A percentile compares a stretch with the other conserved stretches of the same genome.
These are phyloP conservation scores for Alloascoidea africana DNA, from an alignment of 805 yeast species.

Conservation along the genomic window DNA sequence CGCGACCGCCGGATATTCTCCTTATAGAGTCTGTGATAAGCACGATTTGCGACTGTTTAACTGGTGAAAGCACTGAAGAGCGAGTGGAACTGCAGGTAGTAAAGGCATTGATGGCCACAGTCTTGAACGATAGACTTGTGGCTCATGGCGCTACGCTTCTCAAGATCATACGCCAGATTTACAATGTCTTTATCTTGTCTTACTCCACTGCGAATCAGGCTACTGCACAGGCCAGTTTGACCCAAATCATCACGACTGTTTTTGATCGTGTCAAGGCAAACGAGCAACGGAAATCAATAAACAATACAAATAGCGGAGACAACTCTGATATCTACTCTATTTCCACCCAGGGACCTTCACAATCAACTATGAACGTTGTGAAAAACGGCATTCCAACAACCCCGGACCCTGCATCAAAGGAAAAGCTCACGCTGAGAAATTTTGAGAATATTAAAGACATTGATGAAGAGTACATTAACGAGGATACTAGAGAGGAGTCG, in stretches of 20 bases:
- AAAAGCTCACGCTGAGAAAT: slow-evolving; percentile 15
- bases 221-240: slow-evolving; percentile 87
- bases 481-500: slow-evolving; percentile 10
- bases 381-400: neutral
- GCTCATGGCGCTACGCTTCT: slow-evolving; percentile 83
- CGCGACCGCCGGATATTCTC: slow-evolving; percentile 37
- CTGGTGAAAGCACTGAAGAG: slow-evolving; percentile 86
- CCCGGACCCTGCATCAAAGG: slow-evolving; percentile 2
- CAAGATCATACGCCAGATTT: slow-evolving; percentile 85
- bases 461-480: slow-evolving; percentile 13
- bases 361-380: slow-evolving; percentile 3
- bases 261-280: slow-evolving; percentile 53
- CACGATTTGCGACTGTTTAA: slow-evolving; percentile 72
- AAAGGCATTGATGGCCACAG: slow-evolving; percentile 80
- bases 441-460: slow-evolving; percentile 15
- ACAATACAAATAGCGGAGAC: too few relatives aligned
- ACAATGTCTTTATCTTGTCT: slow-evolving; percentile 81
- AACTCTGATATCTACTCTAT: neutral
- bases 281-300: neutral
- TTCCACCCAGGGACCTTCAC: slow-evolving; percentile 8
- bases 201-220: slow-evolving; percentile 74
- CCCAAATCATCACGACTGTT: slow-evolving; percentile 77
- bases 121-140: slow-evolving; percentile 63
- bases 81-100: slow-evolving; percentile 84
- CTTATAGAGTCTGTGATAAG: slow-evolving; percentile 73